Evolutionary conservation across 169 alveolate species (phyloP).

Genomic region (Neospora caninum): DNA sequence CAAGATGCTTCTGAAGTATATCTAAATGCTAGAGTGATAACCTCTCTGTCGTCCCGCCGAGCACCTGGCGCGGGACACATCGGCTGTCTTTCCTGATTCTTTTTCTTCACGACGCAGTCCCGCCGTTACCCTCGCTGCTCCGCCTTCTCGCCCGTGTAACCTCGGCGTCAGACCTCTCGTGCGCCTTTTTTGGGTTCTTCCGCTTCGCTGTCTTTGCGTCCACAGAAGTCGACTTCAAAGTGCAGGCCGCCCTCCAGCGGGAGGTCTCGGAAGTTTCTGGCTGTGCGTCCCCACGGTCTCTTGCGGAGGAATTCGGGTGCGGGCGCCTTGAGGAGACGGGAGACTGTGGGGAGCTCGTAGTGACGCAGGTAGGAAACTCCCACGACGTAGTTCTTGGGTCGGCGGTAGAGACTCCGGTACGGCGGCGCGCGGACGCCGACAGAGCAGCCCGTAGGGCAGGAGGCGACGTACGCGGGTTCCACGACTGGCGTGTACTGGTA

Average conservation of each 20-base stretch:
- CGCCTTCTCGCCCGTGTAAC: no score
- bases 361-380: background rate
- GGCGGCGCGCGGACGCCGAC: background rate
- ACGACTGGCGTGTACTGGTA: background rate
- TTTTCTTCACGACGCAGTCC: no score
- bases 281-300: background rate
- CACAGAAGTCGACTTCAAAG: background rate
- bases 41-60: no score
- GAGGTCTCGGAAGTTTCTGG: background rate
- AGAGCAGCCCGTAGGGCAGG: background rate
- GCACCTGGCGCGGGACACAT: no score
- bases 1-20: no score
- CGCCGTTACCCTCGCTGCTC: no score
- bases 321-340: background rate
- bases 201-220: background rate
- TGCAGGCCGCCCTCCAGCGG: background rate
- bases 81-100: no score
- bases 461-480: background rate
- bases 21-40: no score
- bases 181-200: no score
- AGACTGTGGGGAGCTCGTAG: background rate
- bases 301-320: background rate
- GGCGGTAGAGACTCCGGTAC: constrained; percentile 6
- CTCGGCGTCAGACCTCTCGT: no score
- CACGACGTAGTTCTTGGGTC: constrained; percentile 1